phyloP scores from a whole-genome alignment of 306 rosid genomes.

The Begonia loranthoides region DNA sequence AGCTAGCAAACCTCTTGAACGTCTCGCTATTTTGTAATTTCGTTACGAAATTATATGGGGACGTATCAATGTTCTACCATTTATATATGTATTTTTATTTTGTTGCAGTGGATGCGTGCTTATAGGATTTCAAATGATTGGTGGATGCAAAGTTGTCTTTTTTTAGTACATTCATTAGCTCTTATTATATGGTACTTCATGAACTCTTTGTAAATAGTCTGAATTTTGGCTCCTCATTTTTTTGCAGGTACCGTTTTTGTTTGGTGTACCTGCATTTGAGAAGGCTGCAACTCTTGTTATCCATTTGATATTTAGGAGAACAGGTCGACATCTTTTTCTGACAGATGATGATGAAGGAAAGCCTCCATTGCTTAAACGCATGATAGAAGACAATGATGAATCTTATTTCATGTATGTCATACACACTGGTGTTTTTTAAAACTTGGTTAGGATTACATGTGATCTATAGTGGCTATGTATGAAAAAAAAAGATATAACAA shows the following conservation, averaged over 20 bases:
- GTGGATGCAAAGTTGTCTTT: not conserved
- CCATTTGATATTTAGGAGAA: slow-evolving; percentile 79
- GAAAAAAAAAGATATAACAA: not conserved
- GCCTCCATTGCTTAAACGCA: slow-evolving; percentile 75
- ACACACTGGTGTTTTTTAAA: not conserved
- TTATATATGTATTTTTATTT: too few relatives aligned
- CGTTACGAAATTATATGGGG: too few relatives aligned
- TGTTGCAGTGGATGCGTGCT: too few relatives aligned
- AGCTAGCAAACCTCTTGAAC: too few relatives aligned
- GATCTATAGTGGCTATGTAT: not conserved
- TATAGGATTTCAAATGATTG: too few relatives aligned
- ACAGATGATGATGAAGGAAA: slow-evolving; percentile 62
- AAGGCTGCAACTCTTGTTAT: slow-evolving; percentile 51
- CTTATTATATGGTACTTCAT: too few relatives aligned
- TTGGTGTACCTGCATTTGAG: slow-evolving; percentile 73
- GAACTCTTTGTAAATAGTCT: too few relatives aligned
- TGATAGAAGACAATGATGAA: slow-evolving; percentile 52
- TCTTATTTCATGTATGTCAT: slow-evolving; percentile 59
- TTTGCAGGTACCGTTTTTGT: slow-evolving; percentile 81
- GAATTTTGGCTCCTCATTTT: not conserved
- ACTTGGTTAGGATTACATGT: not conserved
- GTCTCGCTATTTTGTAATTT: too few relatives aligned
- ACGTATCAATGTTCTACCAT: too few relatives aligned
- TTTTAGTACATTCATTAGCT: not conserved
- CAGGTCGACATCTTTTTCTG: slow-evolving; percentile 84